Conservation (phyloP, 2,329 filamentous ascomycete species). For the Coniochaeta ligniaria region DNA sequence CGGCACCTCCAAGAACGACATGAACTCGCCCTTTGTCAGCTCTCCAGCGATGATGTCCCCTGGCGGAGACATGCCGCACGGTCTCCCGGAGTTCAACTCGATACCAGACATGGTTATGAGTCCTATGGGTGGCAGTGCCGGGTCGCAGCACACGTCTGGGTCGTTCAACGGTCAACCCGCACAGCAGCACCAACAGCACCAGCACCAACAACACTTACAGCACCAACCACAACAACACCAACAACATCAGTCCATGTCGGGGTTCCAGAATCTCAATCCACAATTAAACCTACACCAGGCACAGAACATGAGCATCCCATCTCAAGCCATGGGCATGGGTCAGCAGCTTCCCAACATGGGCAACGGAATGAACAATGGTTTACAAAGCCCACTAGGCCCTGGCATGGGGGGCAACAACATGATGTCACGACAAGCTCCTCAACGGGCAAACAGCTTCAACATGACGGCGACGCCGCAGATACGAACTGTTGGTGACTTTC, state of each 20-base stretch:
- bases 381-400: slow-evolving; percentile 6
- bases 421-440: slow-evolving; percentile 25
- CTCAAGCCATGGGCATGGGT: slow-evolving; percentile 8
- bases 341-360: neutral
- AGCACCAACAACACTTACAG: slow-evolving; percentile 20
- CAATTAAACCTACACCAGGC: slow-evolving; percentile 26
- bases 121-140: slow-evolving; percentile 28
- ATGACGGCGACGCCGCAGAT: slow-evolving; percentile 27
- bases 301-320: slow-evolving; percentile 23
- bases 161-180: slow-evolving; percentile 15
- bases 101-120: slow-evolving; percentile 50
- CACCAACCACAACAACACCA: slow-evolving; percentile 13
- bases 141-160: slow-evolving; percentile 13
- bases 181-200: slow-evolving; percentile 21
- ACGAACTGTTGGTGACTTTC: slow-evolving; percentile 41
- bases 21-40: slow-evolving; percentile 43
- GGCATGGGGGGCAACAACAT: slow-evolving; percentile 15
- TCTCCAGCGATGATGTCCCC: slow-evolving; percentile 49
- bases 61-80: slow-evolving; percentile 38
- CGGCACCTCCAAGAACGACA: slow-evolving; percentile 27
- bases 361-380: slow-evolving; percentile 14
- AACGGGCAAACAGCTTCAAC: slow-evolving; percentile 31
- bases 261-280: slow-evolving; percentile 23
- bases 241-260: slow-evolving; percentile 16
- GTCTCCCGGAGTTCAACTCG: slow-evolving; percentile 34